These are phyloP conservation scores for Leishmania turanica DNA, from an alignment of 208 protist species.

Conservation along the genomic window DNA sequence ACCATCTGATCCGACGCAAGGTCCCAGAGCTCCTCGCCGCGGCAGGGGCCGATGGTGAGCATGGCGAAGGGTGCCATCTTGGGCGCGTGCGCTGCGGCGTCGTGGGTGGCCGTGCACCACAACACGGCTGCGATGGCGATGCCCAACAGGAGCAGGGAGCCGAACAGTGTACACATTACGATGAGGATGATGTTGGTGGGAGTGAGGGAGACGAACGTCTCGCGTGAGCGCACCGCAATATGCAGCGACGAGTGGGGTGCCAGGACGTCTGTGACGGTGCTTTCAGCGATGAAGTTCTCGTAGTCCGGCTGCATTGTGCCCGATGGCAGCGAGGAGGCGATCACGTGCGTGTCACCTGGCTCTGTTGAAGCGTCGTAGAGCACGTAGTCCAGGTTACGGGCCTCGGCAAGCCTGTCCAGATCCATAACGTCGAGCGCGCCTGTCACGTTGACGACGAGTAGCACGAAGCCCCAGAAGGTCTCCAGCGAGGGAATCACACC, in stretches of 20 bases:
- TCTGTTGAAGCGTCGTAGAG: conserved; percentile 11
- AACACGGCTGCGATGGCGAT: conserved; percentile 36
- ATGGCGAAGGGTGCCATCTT: conserved; percentile 77
- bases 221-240: conserved; percentile 31
- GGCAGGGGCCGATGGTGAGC: conserved; percentile 61
- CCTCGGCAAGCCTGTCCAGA: conserved; percentile 10
- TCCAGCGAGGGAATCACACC: not conserved
- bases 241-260: conserved; percentile 7
- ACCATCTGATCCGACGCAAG: conserved; percentile 62
- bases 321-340: conserved; percentile 25
- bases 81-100: conserved; percentile 60
- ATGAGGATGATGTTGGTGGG: conserved; percentile 29
- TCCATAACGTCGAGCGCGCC: conserved; percentile 29
- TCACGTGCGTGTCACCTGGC: not conserved
- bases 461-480: conserved; percentile 80
- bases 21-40: conserved; percentile 72
- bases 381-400: conserved; percentile 46
- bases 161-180: conserved; percentile 35
- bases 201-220: conserved; percentile 13
- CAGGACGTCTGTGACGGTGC: not conserved
- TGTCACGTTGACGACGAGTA: conserved; percentile 44
- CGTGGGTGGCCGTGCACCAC: conserved; percentile 51
- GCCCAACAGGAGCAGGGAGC: conserved; percentile 30
- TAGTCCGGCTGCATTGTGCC: conserved; percentile 24
- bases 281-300: conserved; percentile 28